phyloP scores from a whole-genome alignment of 805 yeast species.

The Teunomyces tritomae region DNA sequence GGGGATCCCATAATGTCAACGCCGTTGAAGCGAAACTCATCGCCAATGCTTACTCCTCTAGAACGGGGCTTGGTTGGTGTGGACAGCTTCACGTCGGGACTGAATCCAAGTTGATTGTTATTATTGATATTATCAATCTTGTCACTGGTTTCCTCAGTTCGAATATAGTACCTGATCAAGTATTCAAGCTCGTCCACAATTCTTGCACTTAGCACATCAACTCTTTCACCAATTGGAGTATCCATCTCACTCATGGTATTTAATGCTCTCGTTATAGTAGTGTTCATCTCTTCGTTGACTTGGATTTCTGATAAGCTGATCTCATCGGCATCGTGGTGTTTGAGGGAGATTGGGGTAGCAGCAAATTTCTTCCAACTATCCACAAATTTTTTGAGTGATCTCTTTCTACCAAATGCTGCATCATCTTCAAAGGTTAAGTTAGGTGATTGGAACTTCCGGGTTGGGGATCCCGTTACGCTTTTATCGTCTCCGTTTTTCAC shows the following conservation, averaged over 20 bases:
- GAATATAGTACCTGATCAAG: constrained; percentile 45
- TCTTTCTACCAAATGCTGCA: constrained; percentile 23
- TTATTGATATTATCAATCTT: constrained; percentile 17
- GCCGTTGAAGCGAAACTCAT: constrained; percentile 3
- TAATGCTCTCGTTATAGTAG: neutral
- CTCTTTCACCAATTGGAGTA: constrained; percentile 31
- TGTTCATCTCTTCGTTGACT: constrained; percentile 1
- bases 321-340: neutral
- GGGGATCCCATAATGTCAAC: constrained; percentile 16
- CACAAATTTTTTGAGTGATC: constrained; percentile 35
- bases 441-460: constrained; percentile 4
- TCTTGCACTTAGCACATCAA: constrained; percentile 68
- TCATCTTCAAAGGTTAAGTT: neutral
- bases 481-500: constrained; percentile 13
- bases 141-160: constrained; percentile 13
- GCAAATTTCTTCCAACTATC: constrained; percentile 41
- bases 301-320: neutral
- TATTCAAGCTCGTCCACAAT: constrained; percentile 67
- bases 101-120: constrained; percentile 6
- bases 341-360: constrained; percentile 3
- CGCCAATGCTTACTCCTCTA: neutral
- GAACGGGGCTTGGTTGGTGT: neutral
- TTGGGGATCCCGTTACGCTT: constrained; percentile 11
- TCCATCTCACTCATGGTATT: constrained; percentile 10
- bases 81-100: neutral